Base-by-base conservation (phyloP, 495 filamentous ascomycete genomes). In the Pyronema domesticum region DNA sequence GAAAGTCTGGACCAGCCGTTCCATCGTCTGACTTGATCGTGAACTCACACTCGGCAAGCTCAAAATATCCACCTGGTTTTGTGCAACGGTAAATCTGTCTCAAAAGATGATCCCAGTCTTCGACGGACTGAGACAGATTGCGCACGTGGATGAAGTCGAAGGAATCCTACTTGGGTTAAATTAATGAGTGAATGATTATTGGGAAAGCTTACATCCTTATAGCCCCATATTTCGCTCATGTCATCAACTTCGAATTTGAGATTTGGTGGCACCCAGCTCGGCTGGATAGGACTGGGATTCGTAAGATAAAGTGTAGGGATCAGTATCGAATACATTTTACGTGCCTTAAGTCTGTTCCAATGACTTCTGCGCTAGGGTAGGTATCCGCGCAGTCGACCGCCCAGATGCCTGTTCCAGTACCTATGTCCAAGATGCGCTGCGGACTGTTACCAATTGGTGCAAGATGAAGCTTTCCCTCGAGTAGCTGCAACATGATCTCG, bases 361-460 rank as follows among this genome's bases (percentile, higher is more conserved):
- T 69, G 39, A 91, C 70, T 59, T 76, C 70, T 60, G 79, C 70
- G 37, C 78, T 63, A 14, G 71, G 71, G 59, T 80, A 83, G 65
- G 76, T 76, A 53, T 82, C 78, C 55, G 84, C 84, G 68, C 94
- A 81, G 58, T 93, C 83, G 60, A 93, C 88, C 18, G 79, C 76
- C 89, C 89, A 95, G 46, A 94, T 89, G 6, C 89, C 88, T 0
- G 89, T 94, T 10, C 89, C 89, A 57, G 82, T 86, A 19, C 89
- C 89, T 46, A 94, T 64, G 48, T 80, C 76, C 6, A 80, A 65
- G 7, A 78, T 73, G 37, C 65, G 71, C 68, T 69, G 13, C 64
- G 66, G 10, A 42, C 64, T 54, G 19, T 54, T 60, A n/a, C 57
- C 58, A 15, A 74, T 56, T n/a, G 71, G 70, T 1, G 65, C 70